These are phyloP conservation scores for Leccinum rimulosum DNA, from an alignment of 768 basidiomycete species.

Conservation along the genomic window DNA sequence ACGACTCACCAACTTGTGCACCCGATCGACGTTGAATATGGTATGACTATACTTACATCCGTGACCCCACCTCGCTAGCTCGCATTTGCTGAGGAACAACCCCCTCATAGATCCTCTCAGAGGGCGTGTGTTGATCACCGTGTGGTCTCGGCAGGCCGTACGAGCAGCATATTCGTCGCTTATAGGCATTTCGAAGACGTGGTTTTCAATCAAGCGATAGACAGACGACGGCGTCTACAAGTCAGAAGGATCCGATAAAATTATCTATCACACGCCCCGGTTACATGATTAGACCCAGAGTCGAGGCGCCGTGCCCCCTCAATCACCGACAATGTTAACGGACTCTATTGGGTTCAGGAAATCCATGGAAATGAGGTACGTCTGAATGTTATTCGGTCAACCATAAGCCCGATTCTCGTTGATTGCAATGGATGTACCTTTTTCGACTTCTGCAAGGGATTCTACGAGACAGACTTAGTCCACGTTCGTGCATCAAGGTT, in stretches of 20 bases:
- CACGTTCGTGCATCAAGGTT: no score
- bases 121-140: constrained; percentile 5
- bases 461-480: no score
- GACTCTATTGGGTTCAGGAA: not conserved
- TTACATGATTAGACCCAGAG: not conserved
- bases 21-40: constrained; percentile 19
- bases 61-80: not conserved
- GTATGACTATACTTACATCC: constrained; percentile 21
- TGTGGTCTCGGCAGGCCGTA: constrained; percentile 19
- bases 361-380: not conserved
- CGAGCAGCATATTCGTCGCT: constrained; percentile 18
- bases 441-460: no score
- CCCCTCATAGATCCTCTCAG: constrained; percentile 8
- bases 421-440: no score
- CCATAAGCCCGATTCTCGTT: not conserved
- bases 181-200: constrained; percentile 10
- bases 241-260: not conserved
- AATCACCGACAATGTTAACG: not conserved
- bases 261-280: not conserved
- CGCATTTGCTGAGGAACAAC: constrained; percentile 4
- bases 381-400: not conserved
- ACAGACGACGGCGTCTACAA: not conserved
- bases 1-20: constrained; percentile 8
- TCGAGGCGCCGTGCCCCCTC: not conserved
- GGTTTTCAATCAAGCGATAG: not conserved